These are phyloP conservation scores for Mycena kentingensis DNA, from an alignment of 768 basidiomycete species.

Conservation along the genomic window DNA sequence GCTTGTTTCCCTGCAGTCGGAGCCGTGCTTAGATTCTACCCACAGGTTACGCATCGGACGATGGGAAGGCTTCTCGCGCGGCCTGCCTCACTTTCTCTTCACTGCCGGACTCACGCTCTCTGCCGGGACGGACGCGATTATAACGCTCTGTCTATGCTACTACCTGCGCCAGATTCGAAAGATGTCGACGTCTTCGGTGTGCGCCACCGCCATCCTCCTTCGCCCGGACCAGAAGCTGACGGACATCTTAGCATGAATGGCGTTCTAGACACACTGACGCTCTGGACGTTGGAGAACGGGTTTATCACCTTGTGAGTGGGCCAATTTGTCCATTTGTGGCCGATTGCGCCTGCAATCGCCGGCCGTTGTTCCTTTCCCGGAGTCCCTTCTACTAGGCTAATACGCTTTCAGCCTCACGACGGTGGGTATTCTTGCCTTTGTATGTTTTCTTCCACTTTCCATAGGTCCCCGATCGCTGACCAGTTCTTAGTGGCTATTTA, in stretches of 20 bases:
- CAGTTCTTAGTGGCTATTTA: not conserved
- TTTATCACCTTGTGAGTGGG: slow-evolving; percentile 5
- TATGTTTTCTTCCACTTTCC: not conserved
- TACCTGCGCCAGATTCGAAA: slow-evolving; percentile 5
- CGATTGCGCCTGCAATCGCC: too few species aligned
- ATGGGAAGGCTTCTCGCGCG: slow-evolving; percentile 19
- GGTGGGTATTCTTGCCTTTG: not conserved
- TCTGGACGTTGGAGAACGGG: slow-evolving; percentile 7
- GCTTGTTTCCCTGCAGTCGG: not conserved
- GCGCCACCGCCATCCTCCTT: not conserved
- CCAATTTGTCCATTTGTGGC: not conserved
- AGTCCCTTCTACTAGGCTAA: too few species aligned
- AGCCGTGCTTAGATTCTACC: not conserved
- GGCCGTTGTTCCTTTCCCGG: too few species aligned
- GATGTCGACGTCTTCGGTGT: slow-evolving; percentile 5
- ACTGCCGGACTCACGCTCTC: slow-evolving; percentile 5
- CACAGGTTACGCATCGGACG: slow-evolving; percentile 20
- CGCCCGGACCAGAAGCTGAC: not conserved
- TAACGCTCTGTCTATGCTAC: slow-evolving; percentile 7
- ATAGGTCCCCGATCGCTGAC: not conserved
- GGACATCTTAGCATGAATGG: not conserved
- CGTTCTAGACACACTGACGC: slow-evolving; percentile 4
- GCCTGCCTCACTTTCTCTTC: slow-evolving; percentile 1
- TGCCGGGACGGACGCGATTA: slow-evolving; percentile 2
- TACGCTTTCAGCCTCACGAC: slow-evolving; percentile 1